Conservation (phyloP, 2,329 filamentous ascomycete species). For the Scedosporium dehoogii region DNA sequence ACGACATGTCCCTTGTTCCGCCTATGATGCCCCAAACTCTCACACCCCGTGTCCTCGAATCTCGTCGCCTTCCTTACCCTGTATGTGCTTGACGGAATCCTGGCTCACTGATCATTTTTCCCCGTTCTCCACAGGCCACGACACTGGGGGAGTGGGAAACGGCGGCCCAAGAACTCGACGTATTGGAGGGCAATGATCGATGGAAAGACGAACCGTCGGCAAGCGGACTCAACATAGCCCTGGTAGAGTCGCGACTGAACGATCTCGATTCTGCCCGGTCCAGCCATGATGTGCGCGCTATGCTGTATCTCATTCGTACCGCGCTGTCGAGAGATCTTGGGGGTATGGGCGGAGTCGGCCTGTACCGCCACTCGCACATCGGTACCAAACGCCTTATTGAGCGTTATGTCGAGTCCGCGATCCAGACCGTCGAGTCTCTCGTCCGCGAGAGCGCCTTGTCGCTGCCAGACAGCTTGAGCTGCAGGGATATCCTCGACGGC, state of each 20-base stretch:
- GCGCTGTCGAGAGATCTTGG: conserved; percentile 71
- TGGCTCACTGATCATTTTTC: not conserved
- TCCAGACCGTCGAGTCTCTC: conserved; percentile 63
- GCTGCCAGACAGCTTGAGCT: conserved; percentile 45
- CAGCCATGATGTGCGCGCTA: conserved; percentile 60
- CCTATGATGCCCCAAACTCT: not conserved
- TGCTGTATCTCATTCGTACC: conserved; percentile 75
- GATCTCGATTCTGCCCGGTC: conserved; percentile 66
- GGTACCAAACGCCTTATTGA: conserved; percentile 86
- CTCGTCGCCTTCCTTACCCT: not conserved
- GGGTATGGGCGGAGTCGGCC: conserved; percentile 70
- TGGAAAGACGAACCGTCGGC: conserved; percentile 60
- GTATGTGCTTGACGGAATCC: too few relatives aligned
- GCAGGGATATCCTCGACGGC: conserved; percentile 53
- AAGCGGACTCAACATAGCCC: conserved; percentile 51
- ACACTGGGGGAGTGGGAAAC: conserved; percentile 63
- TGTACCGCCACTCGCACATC: conserved; percentile 77
- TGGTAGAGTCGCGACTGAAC: conserved; percentile 60
- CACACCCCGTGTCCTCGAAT: not conserved
- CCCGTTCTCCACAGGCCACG: conserved; percentile 42
- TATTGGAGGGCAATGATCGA: conserved; percentile 65
- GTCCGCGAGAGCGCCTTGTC: conserved; percentile 46
- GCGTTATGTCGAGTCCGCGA: conserved; percentile 70
- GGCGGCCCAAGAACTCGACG: conserved; percentile 68
- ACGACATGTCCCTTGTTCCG: conserved; percentile 16